Evolutionary conservation across 441 rosid genomes (phyloP), one percentile per base, ranked within the genome.

Genomic region (Biscutella laevigata): DNA sequence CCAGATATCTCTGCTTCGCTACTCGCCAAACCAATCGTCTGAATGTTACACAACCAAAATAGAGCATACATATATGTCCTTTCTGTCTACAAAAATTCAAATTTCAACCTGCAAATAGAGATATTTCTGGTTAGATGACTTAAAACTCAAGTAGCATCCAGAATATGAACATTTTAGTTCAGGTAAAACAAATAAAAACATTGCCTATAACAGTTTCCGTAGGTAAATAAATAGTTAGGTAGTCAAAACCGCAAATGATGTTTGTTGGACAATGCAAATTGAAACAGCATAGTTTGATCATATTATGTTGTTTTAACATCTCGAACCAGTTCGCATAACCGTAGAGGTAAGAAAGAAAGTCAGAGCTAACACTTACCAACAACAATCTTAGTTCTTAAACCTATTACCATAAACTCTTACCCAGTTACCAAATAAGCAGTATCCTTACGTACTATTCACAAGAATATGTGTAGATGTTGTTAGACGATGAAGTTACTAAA

Each of bases 81-180:
- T 41, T 32, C 56, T 36, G 41, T 19, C 57, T 39, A 47, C 68
- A 54, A 54, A 63, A 54, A 24, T 30, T 43, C 10, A 29, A 63
- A 14, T 22, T 15, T 27, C 56, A 42, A 64, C 69, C 69, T 64
- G 69, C 58, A 64, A 64, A 57, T 32, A 64, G 27, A 64, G 20
- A 43, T 19, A 13, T 35, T 35, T 36, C 32, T 43, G 39, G 20
- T 61, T 20, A 61, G 41, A 29, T 39, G 51, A 55, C 42, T 21
- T n/a, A 49, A 49, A 22, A 49, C 34, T 37, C 50, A 46, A 54
- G 28, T 62, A 6, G 42, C 47, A 62, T 38, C 44, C 49, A 55
- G 7, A 63, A 38, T 16, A 5, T 37, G 36, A 37, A 55, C 15
- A 33, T 29, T 22, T 30, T 42, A 30, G 21, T 55, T 55, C 50